Evolutionary conservation across 768 basidiomycete genomes (phyloP), one percentile per base, ranked within the genome.

Genomic region (Crassisporium funariophilum): DNA sequence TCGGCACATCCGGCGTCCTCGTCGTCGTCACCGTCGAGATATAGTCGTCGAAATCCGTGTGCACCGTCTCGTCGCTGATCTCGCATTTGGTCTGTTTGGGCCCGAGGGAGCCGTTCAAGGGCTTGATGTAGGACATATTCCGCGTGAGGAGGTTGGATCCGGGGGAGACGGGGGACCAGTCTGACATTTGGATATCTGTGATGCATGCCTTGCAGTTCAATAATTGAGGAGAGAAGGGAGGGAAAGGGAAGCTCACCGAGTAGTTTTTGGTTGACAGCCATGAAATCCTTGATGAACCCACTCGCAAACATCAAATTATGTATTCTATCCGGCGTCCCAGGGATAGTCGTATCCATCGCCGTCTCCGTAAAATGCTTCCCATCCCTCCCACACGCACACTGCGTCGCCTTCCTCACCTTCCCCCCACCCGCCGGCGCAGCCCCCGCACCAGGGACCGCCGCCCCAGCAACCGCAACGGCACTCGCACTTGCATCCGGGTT

Each of bases 51-150:
- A 86, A 88, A 59, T 98, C 91, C 54, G 79, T 78, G 61, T 86
- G 74, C 27, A 83, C 73, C 44, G 78, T 82, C 70, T 97, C 93
- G 60, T 99, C 95, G 39, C 79, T 78, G 47, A 98, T 84, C 69
- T 98, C 91, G 71, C 97, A 99, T 63, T 95, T 95, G 12, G 95
- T 93, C 66, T 91, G 89, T 63, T 83, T 95, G 1, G 95, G 97
- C 0, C 97, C 97, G 22, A 99, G 80, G 44, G 84, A 83, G 1
- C 81, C 94, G 52, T 79, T 83, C 22, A 99, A 72, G 0, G 94
- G 95, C 64, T 95, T 98, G 71, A 98, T 95, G 67, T 98, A 99
- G 20, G 91, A 91, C 84, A 95, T 93, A 53, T 92, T 90, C 8
- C 95, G 81, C 20, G 83, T 75, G 8, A 97, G 81, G 31, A 91